These are phyloP conservation scores for Rhodomyrtus psidioides DNA, from an alignment of 441 rosid genomes.

Conservation along the genomic window DNA sequence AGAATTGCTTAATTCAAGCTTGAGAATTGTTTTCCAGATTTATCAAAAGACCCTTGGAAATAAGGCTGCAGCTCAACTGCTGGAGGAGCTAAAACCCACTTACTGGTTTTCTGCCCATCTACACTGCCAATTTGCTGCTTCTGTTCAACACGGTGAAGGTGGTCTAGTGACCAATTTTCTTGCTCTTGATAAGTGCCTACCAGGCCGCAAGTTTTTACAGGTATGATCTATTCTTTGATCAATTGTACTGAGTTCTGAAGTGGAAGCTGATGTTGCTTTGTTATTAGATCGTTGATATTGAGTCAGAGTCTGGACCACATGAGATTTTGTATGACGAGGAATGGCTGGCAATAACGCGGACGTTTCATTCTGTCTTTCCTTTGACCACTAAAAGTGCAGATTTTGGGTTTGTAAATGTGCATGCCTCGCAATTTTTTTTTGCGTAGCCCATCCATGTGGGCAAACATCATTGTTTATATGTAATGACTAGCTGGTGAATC, in stretches of 20 bases:
- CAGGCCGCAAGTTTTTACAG: constrained; percentile 69
- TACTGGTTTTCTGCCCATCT: constrained; percentile 96
- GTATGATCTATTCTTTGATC: constrained; percentile 18
- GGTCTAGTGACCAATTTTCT: constrained; percentile 75
- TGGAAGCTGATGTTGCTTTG: constrained; percentile 9
- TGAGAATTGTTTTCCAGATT: constrained; percentile 30
- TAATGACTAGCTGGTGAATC: neutral
- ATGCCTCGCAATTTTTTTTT: neutral
- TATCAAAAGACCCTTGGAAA: constrained; percentile 63
- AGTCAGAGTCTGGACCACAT: constrained; percentile 69
- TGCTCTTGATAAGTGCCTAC: constrained; percentile 85
- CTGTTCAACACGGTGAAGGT: constrained; percentile 69
- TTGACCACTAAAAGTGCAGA: constrained; percentile 33
- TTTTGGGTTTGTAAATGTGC: constrained; percentile 34
- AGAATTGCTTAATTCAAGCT: constrained; percentile 2
- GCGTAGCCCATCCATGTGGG: neutral
- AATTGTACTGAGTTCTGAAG: constrained; percentile 3
- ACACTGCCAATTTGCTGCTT: constrained; percentile 82
- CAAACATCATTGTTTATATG: neutral
- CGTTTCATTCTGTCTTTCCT: constrained; percentile 62
- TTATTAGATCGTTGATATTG: constrained; percentile 65
- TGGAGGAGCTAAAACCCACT: constrained; percentile 63
- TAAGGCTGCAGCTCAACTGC: constrained; percentile 75
- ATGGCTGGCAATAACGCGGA: constrained; percentile 69
- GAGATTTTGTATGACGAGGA: constrained; percentile 83